Conservation (phyloP, 2,329 filamentous ascomycete genomes). For the Lachnellula suecica region DNA sequence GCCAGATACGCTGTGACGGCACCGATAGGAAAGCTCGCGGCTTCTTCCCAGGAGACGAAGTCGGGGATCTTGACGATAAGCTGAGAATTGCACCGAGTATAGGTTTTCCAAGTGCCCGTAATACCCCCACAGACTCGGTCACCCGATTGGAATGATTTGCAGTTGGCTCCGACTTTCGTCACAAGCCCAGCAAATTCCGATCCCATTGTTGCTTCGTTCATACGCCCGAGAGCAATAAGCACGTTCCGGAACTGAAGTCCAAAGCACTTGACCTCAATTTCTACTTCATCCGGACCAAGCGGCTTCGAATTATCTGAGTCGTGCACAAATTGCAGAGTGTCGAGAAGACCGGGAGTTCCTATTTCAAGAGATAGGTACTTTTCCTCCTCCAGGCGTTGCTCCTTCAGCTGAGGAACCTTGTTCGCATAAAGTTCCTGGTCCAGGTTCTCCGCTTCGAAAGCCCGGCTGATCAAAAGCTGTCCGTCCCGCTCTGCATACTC, state of each 20-base stretch:
- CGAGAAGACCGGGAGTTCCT: background rate
- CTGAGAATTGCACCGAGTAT: constrained; percentile 21
- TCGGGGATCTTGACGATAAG: constrained; percentile 19
- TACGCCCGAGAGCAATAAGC: background rate
- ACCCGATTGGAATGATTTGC: constrained; percentile 25
- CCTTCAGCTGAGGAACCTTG: background rate
- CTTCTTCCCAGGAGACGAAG: constrained; percentile 6
- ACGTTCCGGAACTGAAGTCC: background rate
- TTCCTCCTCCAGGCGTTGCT: background rate
- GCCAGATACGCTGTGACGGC: constrained; percentile 44
- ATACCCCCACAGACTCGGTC: constrained; percentile 24
- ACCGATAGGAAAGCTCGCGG: constrained; percentile 39
- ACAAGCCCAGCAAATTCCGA: constrained; percentile 32
- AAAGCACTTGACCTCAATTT: background rate
- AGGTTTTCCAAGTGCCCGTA: background rate
- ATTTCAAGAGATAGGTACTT: background rate
- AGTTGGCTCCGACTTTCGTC: constrained; percentile 22
- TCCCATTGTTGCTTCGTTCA: constrained; percentile 27
- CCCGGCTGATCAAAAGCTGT: too few relatives aligned
- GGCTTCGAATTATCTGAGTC: background rate
- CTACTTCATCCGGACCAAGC: background rate
- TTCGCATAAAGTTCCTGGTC: background rate
- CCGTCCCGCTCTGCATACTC: too few relatives aligned
- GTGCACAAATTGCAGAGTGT: background rate
- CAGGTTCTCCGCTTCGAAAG: background rate